Evolutionary conservation across 495 filamentous ascomycete species (phyloP), one percentile per base, ranked within the genome.

Genomic region (Lasiosphaeria miniovina): DNA sequence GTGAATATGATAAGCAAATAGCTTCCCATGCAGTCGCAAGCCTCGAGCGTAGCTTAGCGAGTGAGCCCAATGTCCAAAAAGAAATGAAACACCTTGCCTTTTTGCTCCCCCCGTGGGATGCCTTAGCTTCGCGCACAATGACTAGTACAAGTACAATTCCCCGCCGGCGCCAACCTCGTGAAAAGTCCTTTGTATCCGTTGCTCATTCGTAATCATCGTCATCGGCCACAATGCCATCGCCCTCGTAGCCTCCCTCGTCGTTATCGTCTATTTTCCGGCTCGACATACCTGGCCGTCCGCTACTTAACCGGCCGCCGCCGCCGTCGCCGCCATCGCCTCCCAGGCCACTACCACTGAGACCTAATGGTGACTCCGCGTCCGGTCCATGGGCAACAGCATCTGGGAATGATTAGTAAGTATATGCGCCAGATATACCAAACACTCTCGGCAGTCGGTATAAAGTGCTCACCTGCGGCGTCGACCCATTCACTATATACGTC

Each of bases 401-500:
- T 74, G 49, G 24, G 45, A 31, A 61, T 34, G 12, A 4, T 15
- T n/a, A 49, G 70, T 65, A 57, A 68, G 67, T 46, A n/a, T 38
- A 55, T 32, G 10, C 11, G 55, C 31, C 43, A 9, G 54, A 10
- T 17, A 6, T 33, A 60, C 53, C 85, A 79, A 24, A 24, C 24
- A 24, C 24, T 24, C 24, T 24, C 64, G 12, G 15, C 32, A 48
- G 88, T 86, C 43, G 6, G 3, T 24, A 24, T 24, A 0, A 10
- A 4, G 3, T 24, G 14, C 67, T 81, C 84, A 78, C 96, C 93
- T 70, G 94, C 96, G 40, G 94, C 94, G 75, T 98, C 94, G 54
- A 98, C 88, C 94, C 94, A 98, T 68, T 97, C 95, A 36, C 90
- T 90, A 69, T 98, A 98, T 14, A 98, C 93, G 67, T 98, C 94